phyloP scores from a whole-genome alignment of 768 basidiomycete genomes.

The Tylopilus intermedius region DNA sequence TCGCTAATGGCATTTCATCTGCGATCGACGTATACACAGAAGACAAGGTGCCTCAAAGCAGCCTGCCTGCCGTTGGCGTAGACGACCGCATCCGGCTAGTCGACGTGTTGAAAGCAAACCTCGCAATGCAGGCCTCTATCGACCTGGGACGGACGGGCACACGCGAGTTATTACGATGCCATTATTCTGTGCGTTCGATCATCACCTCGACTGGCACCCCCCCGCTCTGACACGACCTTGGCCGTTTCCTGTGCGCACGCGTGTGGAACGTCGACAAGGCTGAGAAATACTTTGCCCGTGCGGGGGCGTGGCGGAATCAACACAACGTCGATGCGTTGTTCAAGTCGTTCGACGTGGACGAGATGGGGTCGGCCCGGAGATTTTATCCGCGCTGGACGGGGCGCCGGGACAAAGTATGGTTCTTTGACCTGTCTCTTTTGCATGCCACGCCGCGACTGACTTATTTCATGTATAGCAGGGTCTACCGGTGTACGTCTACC shows the following conservation, averaged over 20 bases:
- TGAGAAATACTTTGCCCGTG: slow-evolving; percentile 61
- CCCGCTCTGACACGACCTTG: slow-evolving; percentile 21
- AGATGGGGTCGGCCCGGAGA: slow-evolving; percentile 53
- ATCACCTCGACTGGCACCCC: neutral
- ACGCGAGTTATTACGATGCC: slow-evolving; percentile 57
- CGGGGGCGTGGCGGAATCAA: slow-evolving; percentile 64
- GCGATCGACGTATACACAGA: neutral
- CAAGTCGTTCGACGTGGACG: slow-evolving; percentile 50
- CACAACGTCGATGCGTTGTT: slow-evolving; percentile 62
- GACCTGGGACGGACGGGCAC: slow-evolving; percentile 27
- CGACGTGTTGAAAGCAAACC: slow-evolving; percentile 46
- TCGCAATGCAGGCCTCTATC: slow-evolving; percentile 52
- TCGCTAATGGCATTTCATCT: neutral
- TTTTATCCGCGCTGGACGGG: slow-evolving; percentile 85
- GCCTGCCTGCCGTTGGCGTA: neutral
- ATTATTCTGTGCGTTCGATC: slow-evolving; percentile 55
- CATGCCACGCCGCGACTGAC: neutral
- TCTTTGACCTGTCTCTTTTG: neutral
- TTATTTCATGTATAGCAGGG: slow-evolving; percentile 43
- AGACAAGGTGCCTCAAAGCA: neutral
- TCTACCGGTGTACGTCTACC: slow-evolving; percentile 72
- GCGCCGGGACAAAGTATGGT: slow-evolving; percentile 61
- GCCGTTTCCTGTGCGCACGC: slow-evolving; percentile 81
- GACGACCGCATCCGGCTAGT: slow-evolving; percentile 24
- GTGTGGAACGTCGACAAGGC: slow-evolving; percentile 60